Conservation (phyloP, 371 early-diverging fungal genomes). For the Phascolomyces articulosus region DNA sequence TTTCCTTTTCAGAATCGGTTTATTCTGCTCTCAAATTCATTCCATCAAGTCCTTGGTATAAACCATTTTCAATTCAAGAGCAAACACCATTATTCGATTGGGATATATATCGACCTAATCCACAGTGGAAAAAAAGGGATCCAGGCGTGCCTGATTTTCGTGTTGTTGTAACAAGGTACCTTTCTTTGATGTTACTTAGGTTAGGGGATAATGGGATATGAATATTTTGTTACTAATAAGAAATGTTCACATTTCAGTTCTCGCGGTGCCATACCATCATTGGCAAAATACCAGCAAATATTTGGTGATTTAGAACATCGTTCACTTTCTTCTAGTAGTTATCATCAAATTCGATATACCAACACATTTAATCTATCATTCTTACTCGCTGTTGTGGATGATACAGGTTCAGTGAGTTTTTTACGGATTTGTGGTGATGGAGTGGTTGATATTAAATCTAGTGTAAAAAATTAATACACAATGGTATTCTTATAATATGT, state of each 20-base stretch:
- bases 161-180: conserved; percentile 41
- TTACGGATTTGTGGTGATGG: conserved; percentile 26
- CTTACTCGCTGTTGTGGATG: conserved; percentile 36
- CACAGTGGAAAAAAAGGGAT: conserved; percentile 54
- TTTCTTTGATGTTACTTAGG: not conserved
- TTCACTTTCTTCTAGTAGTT: not conserved
- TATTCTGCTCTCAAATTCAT: conserved; percentile 32
- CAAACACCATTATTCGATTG: conserved; percentile 32
- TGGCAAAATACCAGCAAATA: conserved; percentile 6
- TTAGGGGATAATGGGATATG: too few relatives aligned
- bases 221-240: too few relatives aligned
- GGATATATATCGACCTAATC: conserved; percentile 57
- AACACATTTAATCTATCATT: conserved; percentile 16
- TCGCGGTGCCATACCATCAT: conserved; percentile 5
- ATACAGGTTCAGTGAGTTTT: conserved; percentile 36
- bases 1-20: conserved; percentile 10
- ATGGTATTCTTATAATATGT: too few relatives aligned
- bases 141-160: conserved; percentile 55
- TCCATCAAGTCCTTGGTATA: conserved; percentile 28
- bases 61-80: conserved; percentile 12
- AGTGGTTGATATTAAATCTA: not conserved
- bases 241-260: too few relatives aligned
- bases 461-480: too few relatives aligned
- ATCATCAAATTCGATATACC: conserved; percentile 1
- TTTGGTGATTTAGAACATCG: not conserved